Conservation (phyloP, 2,329 filamentous ascomycete genomes). For the Chalaropsis thielavioides region DNA sequence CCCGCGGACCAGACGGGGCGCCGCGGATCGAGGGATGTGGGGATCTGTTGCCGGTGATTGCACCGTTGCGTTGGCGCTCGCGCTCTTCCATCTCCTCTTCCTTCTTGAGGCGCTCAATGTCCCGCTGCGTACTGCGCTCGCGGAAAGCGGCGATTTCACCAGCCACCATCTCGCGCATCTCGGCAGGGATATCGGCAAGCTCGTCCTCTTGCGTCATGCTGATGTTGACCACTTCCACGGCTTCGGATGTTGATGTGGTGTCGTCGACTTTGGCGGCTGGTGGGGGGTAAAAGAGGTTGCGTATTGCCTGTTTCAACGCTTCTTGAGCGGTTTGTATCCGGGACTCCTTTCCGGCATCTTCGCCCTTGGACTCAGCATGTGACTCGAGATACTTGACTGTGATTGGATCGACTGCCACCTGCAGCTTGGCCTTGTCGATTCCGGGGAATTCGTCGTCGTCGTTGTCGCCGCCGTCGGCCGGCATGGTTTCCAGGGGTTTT, state of each 20-base stretch:
- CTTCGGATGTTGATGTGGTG: conserved; percentile 45
- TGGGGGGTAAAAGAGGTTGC: conserved; percentile 56
- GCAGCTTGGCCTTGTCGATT: conserved; percentile 55
- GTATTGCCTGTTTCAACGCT: conserved; percentile 52
- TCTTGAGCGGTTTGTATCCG: conserved; percentile 55
- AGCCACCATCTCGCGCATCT: conserved; percentile 90
- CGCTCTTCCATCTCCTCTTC: conserved; percentile 88
- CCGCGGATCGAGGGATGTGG: conserved; percentile 40
- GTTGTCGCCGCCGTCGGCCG: conserved; percentile 24
- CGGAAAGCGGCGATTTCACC: conserved; percentile 89
- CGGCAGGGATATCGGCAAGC: conserved; percentile 82
- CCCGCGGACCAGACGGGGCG: conserved; percentile 57
- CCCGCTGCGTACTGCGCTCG: conserved; percentile 75
- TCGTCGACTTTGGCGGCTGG: conserved; percentile 37
- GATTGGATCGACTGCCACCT: conserved; percentile 66
- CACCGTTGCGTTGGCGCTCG: conserved; percentile 59
- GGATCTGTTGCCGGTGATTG: conserved; percentile 5
- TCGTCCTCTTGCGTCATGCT: conserved; percentile 81
- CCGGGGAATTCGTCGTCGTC: conserved; percentile 31
- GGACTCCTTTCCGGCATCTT: conserved; percentile 32
- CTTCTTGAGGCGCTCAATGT: conserved; percentile 70
- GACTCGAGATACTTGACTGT: conserved; percentile 77
- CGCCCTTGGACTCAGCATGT: conserved; percentile 29
- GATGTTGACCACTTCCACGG: conserved; percentile 79
- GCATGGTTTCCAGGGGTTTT: conserved; percentile 32